These are phyloP conservation scores for Vitis rupestris DNA, from an alignment of 164 flowering plant genomes.

Conservation along the genomic window DNA sequence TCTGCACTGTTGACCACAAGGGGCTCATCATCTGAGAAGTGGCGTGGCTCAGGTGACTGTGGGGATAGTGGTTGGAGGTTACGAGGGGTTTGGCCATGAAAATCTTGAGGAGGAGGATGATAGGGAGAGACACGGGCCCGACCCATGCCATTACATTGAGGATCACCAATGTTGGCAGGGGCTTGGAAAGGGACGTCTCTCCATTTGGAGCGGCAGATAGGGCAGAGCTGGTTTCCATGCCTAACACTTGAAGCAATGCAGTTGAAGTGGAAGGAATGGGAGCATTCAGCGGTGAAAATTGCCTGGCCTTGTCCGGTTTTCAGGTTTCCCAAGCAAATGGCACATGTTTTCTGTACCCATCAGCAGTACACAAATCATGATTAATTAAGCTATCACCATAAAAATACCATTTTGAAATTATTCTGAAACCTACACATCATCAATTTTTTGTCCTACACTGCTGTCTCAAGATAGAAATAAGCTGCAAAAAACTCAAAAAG, in stretches of 20 bases:
- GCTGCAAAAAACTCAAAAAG: too few relatives aligned
- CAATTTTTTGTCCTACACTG: too few relatives aligned
- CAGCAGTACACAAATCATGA: too few relatives aligned
- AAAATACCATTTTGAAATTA: too few relatives aligned
- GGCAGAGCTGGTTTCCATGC: conserved; percentile 33
- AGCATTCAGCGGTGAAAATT: conserved; percentile 37
- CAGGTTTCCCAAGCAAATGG: conserved; percentile 33
- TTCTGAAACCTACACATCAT: too few relatives aligned
- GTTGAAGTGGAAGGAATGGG: conserved; percentile 37
- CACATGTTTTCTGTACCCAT: conserved; percentile 28
- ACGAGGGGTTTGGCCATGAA: neutral
- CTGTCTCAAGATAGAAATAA: too few relatives aligned
- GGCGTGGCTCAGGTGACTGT: conserved; percentile 16
- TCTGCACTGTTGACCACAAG: conserved; percentile 1
- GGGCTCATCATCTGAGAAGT: conserved; percentile 35
- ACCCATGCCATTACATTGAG: conserved; percentile 1
- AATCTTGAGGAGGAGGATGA: conserved; percentile 2
- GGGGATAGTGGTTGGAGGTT: neutral
- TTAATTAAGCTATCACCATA: too few relatives aligned
- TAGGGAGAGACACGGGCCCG: conserved; percentile 12
- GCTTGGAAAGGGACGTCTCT: conserved; percentile 34
- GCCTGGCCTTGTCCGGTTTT: conserved; percentile 29
- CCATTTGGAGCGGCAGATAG: conserved; percentile 36
- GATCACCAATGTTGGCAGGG: conserved; percentile 1
- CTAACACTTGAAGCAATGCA: conserved; percentile 32